Conservation (phyloP, 2,329 filamentous ascomycete species). For the Neofusicoccum sp. region DNA sequence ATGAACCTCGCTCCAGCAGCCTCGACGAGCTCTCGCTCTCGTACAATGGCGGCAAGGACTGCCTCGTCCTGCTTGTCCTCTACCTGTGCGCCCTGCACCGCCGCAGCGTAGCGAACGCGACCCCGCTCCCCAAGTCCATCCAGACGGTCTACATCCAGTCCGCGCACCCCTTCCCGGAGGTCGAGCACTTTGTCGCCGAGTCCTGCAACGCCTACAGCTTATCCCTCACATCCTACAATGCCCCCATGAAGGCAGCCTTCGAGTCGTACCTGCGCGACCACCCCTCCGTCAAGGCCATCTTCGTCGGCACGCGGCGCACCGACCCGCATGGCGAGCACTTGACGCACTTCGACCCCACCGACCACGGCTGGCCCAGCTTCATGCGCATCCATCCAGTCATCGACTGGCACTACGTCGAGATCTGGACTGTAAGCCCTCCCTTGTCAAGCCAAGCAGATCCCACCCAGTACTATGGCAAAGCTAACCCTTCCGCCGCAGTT, state of each 20-base stretch:
- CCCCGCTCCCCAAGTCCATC: constrained; percentile 48
- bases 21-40: constrained; percentile 79
- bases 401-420: constrained; percentile 95
- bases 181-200: constrained; percentile 75
- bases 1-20: constrained; percentile 43
- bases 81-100: constrained; percentile 66
- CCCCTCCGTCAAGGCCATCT: constrained; percentile 69
- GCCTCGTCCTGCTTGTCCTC: constrained; percentile 84
- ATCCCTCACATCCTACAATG: constrained; percentile 68
- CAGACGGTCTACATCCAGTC: constrained; percentile 89
- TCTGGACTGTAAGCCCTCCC: constrained; percentile 62
- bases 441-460: background rate
- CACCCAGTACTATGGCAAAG: constrained; percentile 34
- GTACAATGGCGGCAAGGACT: constrained; percentile 98
- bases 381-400: constrained; percentile 94
- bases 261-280: constrained; percentile 69
- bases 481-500: constrained; percentile 51
- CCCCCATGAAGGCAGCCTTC: constrained; percentile 80
- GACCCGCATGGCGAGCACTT: constrained; percentile 83
- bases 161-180: constrained; percentile 76
- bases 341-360: constrained; percentile 81
- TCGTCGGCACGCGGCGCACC: constrained; percentile 84
- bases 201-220: constrained; percentile 71
- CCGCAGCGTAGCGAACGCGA: constrained; percentile 28
- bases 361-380: constrained; percentile 85